Percentiles rank a stretch among this genome's conserved stretches.
Conservation (phyloP, 371 early-diverging fungal genomes). For the Phascolomyces articulosus region DNA sequence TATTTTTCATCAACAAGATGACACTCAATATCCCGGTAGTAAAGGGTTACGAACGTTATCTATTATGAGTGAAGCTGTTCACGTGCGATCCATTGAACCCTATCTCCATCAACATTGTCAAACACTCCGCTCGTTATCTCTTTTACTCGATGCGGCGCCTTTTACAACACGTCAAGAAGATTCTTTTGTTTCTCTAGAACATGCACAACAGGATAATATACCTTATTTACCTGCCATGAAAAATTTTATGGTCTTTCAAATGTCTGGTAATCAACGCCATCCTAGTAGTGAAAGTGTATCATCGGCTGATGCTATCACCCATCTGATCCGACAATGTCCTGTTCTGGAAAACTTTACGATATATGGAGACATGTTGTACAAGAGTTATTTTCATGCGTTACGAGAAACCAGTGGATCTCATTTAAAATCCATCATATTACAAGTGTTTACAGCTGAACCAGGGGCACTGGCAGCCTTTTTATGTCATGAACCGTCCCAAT, state of each 20-base stretch:
- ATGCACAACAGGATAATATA: not conserved
- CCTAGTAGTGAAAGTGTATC: too few species aligned
- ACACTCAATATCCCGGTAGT: not conserved
- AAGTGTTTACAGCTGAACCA: not conserved
- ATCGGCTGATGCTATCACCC: not conserved
- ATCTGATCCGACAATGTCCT: not conserved
- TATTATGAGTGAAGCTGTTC: not conserved
- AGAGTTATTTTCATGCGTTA: not conserved
- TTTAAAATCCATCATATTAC: not conserved
- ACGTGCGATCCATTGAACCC: not conserved
- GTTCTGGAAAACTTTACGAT: not conserved
- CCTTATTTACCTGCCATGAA: not conserved
- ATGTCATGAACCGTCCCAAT: not conserved
- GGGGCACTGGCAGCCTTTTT: not conserved
- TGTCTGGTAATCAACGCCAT: not conserved
- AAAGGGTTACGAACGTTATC: not conserved
- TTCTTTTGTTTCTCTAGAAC: too few species aligned
- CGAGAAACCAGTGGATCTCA: not conserved
- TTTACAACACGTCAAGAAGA: too few species aligned
- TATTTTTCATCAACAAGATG: not conserved
- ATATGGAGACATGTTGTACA: not conserved
- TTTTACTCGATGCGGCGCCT: not conserved
- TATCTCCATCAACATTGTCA: not conserved
- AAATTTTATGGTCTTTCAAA: not conserved
- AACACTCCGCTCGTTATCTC: not conserved